phyloP scores from a whole-genome alignment of 1,284 basidiomycete species.

The Ustilago esculenta region DNA sequence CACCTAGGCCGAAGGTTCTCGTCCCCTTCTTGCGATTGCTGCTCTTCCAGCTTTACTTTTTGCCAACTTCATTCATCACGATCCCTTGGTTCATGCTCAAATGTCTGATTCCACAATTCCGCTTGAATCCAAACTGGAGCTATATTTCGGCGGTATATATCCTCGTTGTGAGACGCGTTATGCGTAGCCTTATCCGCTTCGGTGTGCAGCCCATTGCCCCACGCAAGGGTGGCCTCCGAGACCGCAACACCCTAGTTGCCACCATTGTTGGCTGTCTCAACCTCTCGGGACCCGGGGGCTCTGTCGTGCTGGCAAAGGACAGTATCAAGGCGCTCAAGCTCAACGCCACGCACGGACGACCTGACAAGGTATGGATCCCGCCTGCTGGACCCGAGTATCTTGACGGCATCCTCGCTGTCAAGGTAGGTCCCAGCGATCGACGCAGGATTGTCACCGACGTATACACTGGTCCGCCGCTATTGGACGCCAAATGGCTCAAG shows the following conservation, averaged over 20 bases:
- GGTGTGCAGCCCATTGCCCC: slow-evolving; percentile 58
- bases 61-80: slow-evolving; percentile 47
- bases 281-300: slow-evolving; percentile 57
- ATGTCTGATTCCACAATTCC: slow-evolving; percentile 43
- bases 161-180: slow-evolving; percentile 48
- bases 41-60: slow-evolving; percentile 57
- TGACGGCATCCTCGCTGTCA: slow-evolving; percentile 58
- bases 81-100: slow-evolving; percentile 54
- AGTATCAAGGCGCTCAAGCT: slow-evolving; percentile 52
- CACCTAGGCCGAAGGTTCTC: slow-evolving; percentile 30
- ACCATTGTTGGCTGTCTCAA: slow-evolving; percentile 49
- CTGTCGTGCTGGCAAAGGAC: slow-evolving; percentile 44
- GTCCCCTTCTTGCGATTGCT: slow-evolving; percentile 46
- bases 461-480: slow-evolving; percentile 59
- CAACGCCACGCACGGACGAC: slow-evolving; percentile 34
- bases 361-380: slow-evolving; percentile 62
- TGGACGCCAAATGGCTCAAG: slow-evolving; percentile 63
- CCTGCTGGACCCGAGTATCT: slow-evolving; percentile 57
- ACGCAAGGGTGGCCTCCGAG: slow-evolving; percentile 57
- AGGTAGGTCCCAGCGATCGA: slow-evolving; percentile 38
- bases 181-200: slow-evolving; percentile 54
- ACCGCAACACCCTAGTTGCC: slow-evolving; percentile 50
- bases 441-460: slow-evolving; percentile 31
- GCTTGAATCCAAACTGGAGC: slow-evolving; percentile 52
- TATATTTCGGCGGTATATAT: slow-evolving; percentile 49